These are phyloP conservation scores for Ochetophila trinervis DNA, from an alignment of 306 rosid species.

Conservation along the genomic window DNA sequence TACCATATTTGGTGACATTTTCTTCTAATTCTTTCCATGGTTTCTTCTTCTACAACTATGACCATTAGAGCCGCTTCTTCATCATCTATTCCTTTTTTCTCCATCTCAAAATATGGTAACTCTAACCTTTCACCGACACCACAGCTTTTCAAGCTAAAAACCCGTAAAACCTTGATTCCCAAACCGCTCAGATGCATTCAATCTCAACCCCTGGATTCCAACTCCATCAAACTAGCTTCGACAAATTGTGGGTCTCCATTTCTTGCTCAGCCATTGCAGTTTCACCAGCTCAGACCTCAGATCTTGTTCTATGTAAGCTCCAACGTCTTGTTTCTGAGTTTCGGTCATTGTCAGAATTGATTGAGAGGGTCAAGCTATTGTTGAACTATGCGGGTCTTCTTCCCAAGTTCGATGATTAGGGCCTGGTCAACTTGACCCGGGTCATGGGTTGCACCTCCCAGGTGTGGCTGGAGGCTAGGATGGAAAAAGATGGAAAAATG, in stretches of 20 bases:
- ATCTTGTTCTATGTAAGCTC: constrained; percentile 43
- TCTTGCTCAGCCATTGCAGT: constrained; percentile 48
- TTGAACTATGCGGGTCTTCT: constrained; percentile 48
- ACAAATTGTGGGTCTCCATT: constrained; percentile 22
- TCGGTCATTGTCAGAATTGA: constrained; percentile 45
- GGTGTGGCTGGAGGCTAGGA: constrained; percentile 69
- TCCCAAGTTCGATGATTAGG: constrained; percentile 37
- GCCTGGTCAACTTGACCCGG: constrained; percentile 59
- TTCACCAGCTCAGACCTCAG: constrained; percentile 31
- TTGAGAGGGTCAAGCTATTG: constrained; percentile 62
- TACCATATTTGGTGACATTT: no score
- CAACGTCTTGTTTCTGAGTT: constrained; percentile 53
- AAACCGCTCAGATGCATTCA: constrained; percentile 44
- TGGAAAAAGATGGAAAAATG: constrained; percentile 64
- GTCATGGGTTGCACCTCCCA: constrained; percentile 96
- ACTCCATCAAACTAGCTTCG: constrained; percentile 14
- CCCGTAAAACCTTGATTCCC: constrained; percentile 15
- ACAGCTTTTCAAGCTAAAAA: constrained; percentile 24
- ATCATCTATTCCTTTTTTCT: constrained; percentile 30
- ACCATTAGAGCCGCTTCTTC: constrained; percentile 25
- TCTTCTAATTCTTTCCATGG: constrained; percentile 33
- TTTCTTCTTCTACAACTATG: constrained; percentile 45
- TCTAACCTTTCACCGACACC: constrained; percentile 3
- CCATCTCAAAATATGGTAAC: constrained; percentile 23
- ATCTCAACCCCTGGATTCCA: constrained; percentile 18